Percentiles rank a stretch among this genome's conserved stretches.
Conservation (phyloP, 176 grass and related monocot species). For the Phragmites australis region DNA sequence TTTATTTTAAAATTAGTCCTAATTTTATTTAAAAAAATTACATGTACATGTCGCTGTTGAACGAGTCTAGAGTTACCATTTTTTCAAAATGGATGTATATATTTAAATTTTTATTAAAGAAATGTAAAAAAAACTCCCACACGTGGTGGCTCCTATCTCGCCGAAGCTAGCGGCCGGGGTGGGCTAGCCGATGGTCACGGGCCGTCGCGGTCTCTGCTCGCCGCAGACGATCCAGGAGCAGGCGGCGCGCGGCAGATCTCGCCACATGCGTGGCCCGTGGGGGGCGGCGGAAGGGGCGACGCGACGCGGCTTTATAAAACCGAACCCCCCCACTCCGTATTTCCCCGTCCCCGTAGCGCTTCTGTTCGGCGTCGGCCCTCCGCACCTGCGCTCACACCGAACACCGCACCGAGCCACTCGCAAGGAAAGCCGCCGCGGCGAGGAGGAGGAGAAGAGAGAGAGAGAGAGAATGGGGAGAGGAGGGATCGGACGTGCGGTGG, state of each 20-base stretch:
- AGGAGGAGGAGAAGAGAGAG: neutral
- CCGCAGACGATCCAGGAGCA: constrained; percentile 26
- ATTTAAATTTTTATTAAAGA: too few relatives aligned
- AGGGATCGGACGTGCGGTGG: constrained; percentile 46
- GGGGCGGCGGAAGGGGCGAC: constrained; percentile 31
- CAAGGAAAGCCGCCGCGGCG: neutral
- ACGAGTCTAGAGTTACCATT: too few relatives aligned
- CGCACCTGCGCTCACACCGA: constrained; percentile 10
- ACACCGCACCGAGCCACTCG: neutral
- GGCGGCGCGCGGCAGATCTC: constrained; percentile 10
- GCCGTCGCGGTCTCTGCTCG: constrained; percentile 25
- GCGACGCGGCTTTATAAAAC: constrained; percentile 44
- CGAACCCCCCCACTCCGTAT: neutral
- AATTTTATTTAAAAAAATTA: too few relatives aligned
- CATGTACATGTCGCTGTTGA: too few relatives aligned
- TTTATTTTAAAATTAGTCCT: too few relatives aligned
- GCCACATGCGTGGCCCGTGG: constrained; percentile 29
- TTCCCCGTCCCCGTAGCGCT: neutral
- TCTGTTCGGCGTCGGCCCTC: constrained; percentile 14
- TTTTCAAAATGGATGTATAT: too few relatives aligned
- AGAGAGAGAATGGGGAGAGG: constrained; percentile 40
- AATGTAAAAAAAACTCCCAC: too few relatives aligned
- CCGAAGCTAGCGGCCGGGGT: neutral
- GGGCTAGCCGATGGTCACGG: constrained; percentile 16
- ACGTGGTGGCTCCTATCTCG: neutral